These are phyloP conservation scores for Xylariaceae sp. DNA, from an alignment of 2,329 filamentous ascomycete genomes.

Conservation along the genomic window DNA sequence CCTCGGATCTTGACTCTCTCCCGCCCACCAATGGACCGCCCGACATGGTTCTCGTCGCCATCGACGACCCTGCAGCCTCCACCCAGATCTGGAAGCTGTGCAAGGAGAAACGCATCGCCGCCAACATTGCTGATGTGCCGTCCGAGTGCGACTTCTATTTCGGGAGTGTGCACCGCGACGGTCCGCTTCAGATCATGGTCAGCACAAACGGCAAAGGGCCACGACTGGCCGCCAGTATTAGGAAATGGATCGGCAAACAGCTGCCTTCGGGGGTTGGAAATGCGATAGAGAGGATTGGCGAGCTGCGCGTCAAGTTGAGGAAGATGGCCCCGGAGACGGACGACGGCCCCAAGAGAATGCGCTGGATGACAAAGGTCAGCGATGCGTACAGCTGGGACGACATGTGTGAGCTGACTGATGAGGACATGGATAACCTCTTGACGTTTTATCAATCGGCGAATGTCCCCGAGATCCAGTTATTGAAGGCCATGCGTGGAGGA, in stretches of 20 bases:
- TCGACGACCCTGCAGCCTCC: constrained; percentile 92
- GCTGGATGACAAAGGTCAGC: constrained; percentile 92
- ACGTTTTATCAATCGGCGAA: constrained; percentile 63
- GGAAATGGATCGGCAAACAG: constrained; percentile 73
- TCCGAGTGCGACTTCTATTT: constrained; percentile 99
- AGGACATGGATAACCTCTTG: constrained; percentile 81
- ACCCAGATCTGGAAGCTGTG: constrained; percentile 90
- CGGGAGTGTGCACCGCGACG: constrained; percentile 90
- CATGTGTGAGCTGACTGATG: constrained; percentile 75
- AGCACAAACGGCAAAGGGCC: constrained; percentile 97
- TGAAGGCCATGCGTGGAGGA: constrained; percentile 53
- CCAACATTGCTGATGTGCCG: constrained; percentile 96
- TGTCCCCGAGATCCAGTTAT: constrained; percentile 53
- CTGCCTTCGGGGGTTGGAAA: constrained; percentile 78
- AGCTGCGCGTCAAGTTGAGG: constrained; percentile 74
- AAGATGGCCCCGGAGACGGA: constrained; percentile 68
- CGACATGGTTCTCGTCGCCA: constrained; percentile 88
- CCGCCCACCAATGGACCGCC: constrained; percentile 29
- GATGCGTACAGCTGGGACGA: constrained; percentile 83
- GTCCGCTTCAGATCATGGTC: constrained; percentile 96
- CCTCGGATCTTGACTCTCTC: constrained; percentile 75
- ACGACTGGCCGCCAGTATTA: constrained; percentile 80
- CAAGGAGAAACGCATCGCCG: constrained; percentile 77
- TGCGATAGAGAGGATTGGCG: constrained; percentile 82
- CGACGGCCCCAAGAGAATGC: constrained; percentile 84